These are phyloP conservation scores for Austroboletus eburneus DNA, from an alignment of 768 basidiomycete genomes.

Conservation along the genomic window DNA sequence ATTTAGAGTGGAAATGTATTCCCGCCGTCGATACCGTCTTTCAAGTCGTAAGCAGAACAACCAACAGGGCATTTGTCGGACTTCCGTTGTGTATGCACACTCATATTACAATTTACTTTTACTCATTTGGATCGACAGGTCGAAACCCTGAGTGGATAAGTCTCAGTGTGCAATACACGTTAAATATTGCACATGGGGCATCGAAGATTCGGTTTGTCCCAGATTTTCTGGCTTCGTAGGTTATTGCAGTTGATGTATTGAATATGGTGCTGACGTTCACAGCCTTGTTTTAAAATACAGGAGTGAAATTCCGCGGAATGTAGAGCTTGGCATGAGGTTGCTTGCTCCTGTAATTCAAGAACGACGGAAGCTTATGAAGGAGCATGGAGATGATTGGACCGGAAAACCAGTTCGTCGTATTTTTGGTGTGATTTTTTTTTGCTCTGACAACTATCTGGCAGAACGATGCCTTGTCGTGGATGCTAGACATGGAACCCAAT, in stretches of 20 bases:
- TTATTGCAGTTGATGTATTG: background rate
- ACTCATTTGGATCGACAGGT: constrained; percentile 26
- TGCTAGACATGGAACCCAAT: background rate
- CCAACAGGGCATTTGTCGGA: too few species aligned
- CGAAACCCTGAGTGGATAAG: constrained; percentile 35
- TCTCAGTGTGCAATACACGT: constrained; percentile 30
- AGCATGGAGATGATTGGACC: background rate
- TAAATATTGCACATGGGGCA: constrained; percentile 21
- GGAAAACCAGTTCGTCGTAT: background rate
- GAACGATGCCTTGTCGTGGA: constrained; percentile 1
- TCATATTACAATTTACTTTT: too few species aligned
- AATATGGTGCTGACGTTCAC: background rate
- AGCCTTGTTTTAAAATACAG: background rate
- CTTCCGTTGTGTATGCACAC: too few species aligned
- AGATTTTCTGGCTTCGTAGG: constrained; percentile 29
- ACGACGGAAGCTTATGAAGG: background rate
- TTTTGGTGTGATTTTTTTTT: background rate
- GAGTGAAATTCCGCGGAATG: background rate
- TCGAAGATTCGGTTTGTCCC: constrained; percentile 23
- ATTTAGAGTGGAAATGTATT: background rate
- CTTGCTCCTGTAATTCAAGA: constrained; percentile 5
- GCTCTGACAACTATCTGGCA: background rate
- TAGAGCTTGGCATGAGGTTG: background rate
- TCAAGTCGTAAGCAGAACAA: too few species aligned
- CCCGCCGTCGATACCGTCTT: too few species aligned